Conservation (phyloP, 1,284 basidiomycete species). For the Meripilus lineatus region DNA sequence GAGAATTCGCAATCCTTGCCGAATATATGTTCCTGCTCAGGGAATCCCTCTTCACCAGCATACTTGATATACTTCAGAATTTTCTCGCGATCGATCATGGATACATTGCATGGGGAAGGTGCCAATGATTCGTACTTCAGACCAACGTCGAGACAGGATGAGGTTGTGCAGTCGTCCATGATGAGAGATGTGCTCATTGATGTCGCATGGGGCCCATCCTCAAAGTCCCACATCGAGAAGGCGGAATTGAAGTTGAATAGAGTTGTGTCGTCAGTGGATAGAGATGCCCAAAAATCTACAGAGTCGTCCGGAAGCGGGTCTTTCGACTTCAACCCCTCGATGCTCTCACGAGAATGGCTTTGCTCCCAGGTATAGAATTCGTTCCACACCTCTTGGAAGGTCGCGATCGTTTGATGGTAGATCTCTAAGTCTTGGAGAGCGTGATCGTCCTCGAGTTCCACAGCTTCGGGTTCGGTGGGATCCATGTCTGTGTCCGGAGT, state of each 20-base stretch:
- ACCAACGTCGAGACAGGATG: constrained; percentile 8
- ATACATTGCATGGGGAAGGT: constrained; percentile 22
- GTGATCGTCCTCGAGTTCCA: too few species aligned
- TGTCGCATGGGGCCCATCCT: neutral
- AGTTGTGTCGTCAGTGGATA: neutral
- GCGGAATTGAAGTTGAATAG: neutral
- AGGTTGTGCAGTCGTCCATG: neutral
- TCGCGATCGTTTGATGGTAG: too few species aligned
- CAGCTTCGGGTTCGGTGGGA: too few species aligned
- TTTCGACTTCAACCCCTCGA: neutral
- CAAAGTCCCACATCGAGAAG: neutral
- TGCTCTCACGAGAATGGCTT: neutral
- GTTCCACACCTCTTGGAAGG: neutral
- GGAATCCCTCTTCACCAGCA: constrained; percentile 31
- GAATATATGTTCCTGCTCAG: constrained; percentile 18
- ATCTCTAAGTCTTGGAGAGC: too few species aligned
- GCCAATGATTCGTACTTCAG: constrained; percentile 33
- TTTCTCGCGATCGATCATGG: constrained; percentile 4
- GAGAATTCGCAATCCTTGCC: constrained; percentile 12
- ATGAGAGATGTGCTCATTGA: neutral
- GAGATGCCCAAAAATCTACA: neutral
- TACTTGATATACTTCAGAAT: constrained; percentile 28
- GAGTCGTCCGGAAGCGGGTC: neutral
- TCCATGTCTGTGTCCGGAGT: too few species aligned
- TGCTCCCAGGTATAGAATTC: constrained; percentile 7